Evolutionary conservation across 2,329 filamentous ascomycete species (phyloP), one percentile per base, ranked within the genome.

Genomic region (Leptosphaerulina australis): DNA sequence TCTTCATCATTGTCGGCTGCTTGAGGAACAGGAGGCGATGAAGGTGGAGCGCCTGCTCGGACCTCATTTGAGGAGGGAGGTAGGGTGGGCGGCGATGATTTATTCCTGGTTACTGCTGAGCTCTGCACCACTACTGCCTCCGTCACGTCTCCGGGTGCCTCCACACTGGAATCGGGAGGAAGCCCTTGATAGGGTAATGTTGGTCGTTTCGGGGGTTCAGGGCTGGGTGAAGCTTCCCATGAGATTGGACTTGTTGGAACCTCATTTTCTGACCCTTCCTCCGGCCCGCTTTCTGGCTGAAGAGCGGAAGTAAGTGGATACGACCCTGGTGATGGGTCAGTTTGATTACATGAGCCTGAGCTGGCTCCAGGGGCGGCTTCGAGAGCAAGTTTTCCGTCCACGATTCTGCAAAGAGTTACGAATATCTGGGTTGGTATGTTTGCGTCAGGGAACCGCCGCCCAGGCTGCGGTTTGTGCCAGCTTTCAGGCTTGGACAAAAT

Each of bases 401-500:
- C 55, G 24, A 58, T 43, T 11, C 50, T 45, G 12, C 55, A 45
- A 9, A 68, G 43, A 5, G 46, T 44, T 5, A 47, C 51, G 8
- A 77, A 62, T 7, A 72, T 60, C 4, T 61, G 50, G 3, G 72
- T 62, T 4, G 76, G 76, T 12, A 77, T 63, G 50, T 77, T 77
- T 5, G 69, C 68, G 14, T 54, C 44, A 4, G 74, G 73, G 18
- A 74, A 71, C 5, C 53, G 53, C 2, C 56, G 45, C 12, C 75
- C 74, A 3, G 71, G 63, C 12, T 63, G 55, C 8, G 74, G 55
- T 39, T 63, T 59, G 18, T 58, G 44, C 63, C 63, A 66, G 28
- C 63, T 80, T 12, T 77, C 71, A 5, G 69, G 53, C 9, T 72
- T 64, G 5, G 77, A 73, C 1, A 87, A 67, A 4, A 86, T 69